Evolutionary conservation across 805 yeast species (phyloP).

Genomic region (Lipomyces yamadae): DNA sequence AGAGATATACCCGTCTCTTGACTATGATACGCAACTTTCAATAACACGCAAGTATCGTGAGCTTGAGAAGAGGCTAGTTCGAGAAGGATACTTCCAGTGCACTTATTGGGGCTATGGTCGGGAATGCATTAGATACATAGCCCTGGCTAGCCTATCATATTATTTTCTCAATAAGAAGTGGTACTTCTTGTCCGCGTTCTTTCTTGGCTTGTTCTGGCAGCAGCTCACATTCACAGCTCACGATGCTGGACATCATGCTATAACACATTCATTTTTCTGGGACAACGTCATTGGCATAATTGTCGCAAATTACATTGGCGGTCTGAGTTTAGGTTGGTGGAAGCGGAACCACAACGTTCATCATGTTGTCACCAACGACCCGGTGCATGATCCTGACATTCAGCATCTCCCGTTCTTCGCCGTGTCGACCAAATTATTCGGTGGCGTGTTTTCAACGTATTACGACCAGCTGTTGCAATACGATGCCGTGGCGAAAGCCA

Average conservation of each 20-base stretch:
- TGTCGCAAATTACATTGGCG: conserved; percentile 83
- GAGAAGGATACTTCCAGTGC: conserved; percentile 71
- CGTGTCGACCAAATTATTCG: conserved; percentile 72
- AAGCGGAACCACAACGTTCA: conserved; percentile 92
- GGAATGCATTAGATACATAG: conserved; percentile 64
- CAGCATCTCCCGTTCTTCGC: conserved; percentile 93
- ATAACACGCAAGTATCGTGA: conserved; percentile 63
- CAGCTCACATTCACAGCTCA: conserved; percentile 87
- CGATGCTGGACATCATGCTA: conserved; percentile 86
- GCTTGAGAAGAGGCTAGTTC: conserved; percentile 60
- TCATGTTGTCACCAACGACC: conserved; percentile 88
- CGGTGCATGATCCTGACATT: conserved; percentile 92
- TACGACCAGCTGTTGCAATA: conserved; percentile 70
- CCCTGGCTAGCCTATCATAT: conserved; percentile 58
- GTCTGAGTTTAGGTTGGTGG: conserved; percentile 93
- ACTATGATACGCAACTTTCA: conserved; percentile 64
- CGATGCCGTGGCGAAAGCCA: conserved; percentile 63
- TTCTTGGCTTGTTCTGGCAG: conserved; percentile 83
- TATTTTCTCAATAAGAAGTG: conserved; percentile 54
- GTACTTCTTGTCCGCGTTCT: conserved; percentile 62
- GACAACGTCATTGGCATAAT: conserved; percentile 76
- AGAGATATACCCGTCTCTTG: conserved; percentile 64
- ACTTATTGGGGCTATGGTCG: conserved; percentile 73
- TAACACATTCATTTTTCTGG: conserved; percentile 76
- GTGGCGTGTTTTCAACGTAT: conserved; percentile 75